These are phyloP conservation scores for Ceratocystis alfenasii DNA, from an alignment of 2,329 filamentous ascomycete species.

Conservation along the genomic window DNA sequence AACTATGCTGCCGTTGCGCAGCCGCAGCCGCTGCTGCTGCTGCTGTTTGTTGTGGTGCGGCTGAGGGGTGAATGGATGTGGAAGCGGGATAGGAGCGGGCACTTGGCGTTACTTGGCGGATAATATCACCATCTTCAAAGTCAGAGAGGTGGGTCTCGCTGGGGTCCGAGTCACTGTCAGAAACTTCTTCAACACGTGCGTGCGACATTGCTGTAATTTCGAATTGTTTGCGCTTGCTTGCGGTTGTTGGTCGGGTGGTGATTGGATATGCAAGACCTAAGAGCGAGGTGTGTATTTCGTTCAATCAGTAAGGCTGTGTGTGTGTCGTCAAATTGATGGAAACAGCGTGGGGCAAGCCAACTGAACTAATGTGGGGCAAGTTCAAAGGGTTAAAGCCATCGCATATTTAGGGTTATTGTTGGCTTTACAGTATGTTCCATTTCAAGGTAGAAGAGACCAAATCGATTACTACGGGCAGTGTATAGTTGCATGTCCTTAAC, in stretches of 20 bases:
- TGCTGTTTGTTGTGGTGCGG: slow-evolving; percentile 9
- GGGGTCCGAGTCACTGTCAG: slow-evolving; percentile 76
- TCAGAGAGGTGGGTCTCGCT: slow-evolving; percentile 72
- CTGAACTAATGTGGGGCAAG: not conserved
- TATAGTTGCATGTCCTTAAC: too few species aligned
- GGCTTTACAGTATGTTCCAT: too few species aligned
- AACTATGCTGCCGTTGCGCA: not conserved
- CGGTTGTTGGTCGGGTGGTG: slow-evolving; percentile 3
- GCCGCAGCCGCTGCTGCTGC: too few species aligned
- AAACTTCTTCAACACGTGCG: slow-evolving; percentile 84
- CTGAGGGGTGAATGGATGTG: slow-evolving; percentile 28
- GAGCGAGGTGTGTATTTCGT: slow-evolving; percentile 9
- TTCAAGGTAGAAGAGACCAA: too few species aligned
- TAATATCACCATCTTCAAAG: slow-evolving; percentile 46
- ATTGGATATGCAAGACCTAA: slow-evolving; percentile 2
- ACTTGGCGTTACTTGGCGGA: slow-evolving; percentile 30
- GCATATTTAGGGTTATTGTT: not conserved
- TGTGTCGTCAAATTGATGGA: not conserved
- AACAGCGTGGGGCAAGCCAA: not conserved
- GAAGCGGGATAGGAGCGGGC: not conserved
- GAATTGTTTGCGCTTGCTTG: slow-evolving; percentile 10
- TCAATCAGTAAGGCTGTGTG: slow-evolving; percentile 1
- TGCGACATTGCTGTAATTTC: slow-evolving; percentile 53
- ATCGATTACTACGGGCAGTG: too few species aligned
- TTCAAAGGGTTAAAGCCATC: too few species aligned